A percentile compares a stretch with the other conserved stretches of the same genome.
phyloP scores from a whole-genome alignment of 2,329 filamentous ascomycete species.

The Plenodomus biglobosus region DNA sequence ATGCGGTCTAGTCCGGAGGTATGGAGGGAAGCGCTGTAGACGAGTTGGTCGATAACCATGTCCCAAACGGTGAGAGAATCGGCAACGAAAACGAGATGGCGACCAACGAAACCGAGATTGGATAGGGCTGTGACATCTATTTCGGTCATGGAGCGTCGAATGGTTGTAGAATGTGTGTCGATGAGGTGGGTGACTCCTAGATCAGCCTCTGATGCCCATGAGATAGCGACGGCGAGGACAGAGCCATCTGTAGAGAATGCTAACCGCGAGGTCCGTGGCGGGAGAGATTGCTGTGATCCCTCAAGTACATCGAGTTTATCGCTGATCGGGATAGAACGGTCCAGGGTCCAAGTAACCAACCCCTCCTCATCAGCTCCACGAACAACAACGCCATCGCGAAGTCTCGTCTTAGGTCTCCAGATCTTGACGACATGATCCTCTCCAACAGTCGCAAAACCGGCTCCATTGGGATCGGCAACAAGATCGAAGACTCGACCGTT shows the following conservation, averaged over 20 bases:
- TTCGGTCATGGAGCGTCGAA: conserved; percentile 68
- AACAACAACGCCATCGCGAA: conserved; percentile 67
- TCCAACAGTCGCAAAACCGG: conserved; percentile 82
- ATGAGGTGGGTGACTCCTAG: conserved; percentile 72
- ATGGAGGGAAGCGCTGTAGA: conserved; percentile 63
- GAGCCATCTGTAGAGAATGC: conserved; percentile 63
- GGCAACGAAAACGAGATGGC: conserved; percentile 74
- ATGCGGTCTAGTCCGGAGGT: conserved; percentile 34
- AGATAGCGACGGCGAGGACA: conserved; percentile 38
- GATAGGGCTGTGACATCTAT: conserved; percentile 67
- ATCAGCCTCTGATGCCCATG: conserved; percentile 45
- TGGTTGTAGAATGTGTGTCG: conserved; percentile 67
- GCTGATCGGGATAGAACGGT: conserved; percentile 55
- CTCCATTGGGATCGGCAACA: conserved; percentile 66
- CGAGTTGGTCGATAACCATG: conserved; percentile 74
- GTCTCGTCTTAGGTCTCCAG: conserved; percentile 75
- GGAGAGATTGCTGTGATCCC: conserved; percentile 26
- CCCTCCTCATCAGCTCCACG: conserved; percentile 56
- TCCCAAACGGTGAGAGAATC: conserved; percentile 78
- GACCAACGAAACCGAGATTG: conserved; percentile 70
- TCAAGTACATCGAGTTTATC: conserved; percentile 35
- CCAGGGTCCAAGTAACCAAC: conserved; percentile 74
- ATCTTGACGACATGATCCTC: conserved; percentile 75
- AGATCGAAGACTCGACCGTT: conserved; percentile 69
- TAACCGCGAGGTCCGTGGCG: conserved; percentile 62